phyloP scores from a whole-genome alignment of 495 filamentous ascomycete species.

The Hypoxylon trugodes region DNA sequence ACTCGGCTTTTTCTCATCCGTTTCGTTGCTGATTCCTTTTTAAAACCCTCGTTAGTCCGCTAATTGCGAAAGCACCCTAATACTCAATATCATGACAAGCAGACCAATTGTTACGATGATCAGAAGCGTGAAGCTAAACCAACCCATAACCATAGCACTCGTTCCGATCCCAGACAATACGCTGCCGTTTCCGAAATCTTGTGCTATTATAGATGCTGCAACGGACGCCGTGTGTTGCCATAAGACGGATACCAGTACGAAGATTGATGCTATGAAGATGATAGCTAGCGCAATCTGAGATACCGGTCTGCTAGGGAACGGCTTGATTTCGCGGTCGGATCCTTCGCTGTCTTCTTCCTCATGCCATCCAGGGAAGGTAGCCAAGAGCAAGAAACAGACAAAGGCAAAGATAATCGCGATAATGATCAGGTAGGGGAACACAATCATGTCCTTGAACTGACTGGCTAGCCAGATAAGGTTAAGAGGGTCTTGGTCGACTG shows the following conservation, averaged over 20 bases:
- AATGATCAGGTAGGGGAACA: conserved; percentile 83
- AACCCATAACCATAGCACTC: conserved; percentile 93
- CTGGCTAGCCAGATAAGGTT: conserved; percentile 83
- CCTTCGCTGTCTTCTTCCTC: conserved; percentile 72
- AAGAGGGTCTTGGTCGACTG: conserved; percentile 76
- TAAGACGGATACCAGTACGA: conserved; percentile 77
- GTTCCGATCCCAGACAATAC: conserved; percentile 88
- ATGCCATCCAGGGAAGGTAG: conserved; percentile 85
- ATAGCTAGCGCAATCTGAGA: conserved; percentile 78
- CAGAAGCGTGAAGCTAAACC: conserved; percentile 92
- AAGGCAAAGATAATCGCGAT: conserved; percentile 85
- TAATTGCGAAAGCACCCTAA: conserved; percentile 68
- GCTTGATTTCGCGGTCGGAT: conserved; percentile 75
- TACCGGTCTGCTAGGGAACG: conserved; percentile 78
- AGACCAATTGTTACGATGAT: conserved; percentile 94
- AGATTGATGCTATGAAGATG: conserved; percentile 81
- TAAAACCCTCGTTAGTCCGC: conserved; percentile 43
- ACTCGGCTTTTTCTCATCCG: neutral
- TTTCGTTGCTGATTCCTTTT: neutral
- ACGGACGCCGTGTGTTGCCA: conserved; percentile 94
- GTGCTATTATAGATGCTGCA: conserved; percentile 88
- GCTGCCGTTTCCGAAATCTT: conserved; percentile 94
- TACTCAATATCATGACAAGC: conserved; percentile 94
- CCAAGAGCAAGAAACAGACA: conserved; percentile 75
- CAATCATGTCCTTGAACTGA: conserved; percentile 83